Conservation (phyloP, 257 asterid species). For the Verbena officinalis region DNA sequence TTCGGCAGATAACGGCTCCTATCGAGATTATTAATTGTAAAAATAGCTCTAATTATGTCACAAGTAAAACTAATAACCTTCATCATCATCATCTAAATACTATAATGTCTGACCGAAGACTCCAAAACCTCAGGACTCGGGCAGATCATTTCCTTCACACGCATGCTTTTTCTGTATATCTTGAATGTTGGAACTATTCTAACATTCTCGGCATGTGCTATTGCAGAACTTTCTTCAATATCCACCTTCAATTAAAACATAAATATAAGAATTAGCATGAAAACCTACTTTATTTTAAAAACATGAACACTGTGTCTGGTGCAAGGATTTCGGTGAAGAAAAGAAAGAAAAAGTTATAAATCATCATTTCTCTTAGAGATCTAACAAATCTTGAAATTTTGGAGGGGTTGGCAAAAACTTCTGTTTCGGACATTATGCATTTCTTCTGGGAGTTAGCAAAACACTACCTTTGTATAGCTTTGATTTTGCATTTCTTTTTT, state of each 20-base stretch:
- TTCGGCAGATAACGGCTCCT: conserved; percentile 47
- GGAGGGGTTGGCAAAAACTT: no score
- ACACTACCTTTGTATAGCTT: no score
- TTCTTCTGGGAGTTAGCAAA: no score
- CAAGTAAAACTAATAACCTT: conserved; percentile 32
- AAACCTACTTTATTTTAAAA: neutral
- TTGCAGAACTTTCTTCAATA: conserved; percentile 55
- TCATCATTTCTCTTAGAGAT: no score
- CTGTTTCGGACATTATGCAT: no score
- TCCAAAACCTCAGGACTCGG: conserved; percentile 85
- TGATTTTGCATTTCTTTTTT: no score
- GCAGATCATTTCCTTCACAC: conserved; percentile 81
- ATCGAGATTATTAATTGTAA: conserved; percentile 50
- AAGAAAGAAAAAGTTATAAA: no score
- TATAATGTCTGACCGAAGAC: conserved; percentile 82
- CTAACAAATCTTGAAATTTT: no score
- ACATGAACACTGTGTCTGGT: no score
- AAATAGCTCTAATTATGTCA: conserved; percentile 43
- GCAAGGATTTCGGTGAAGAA: no score
- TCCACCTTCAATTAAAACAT: conserved; percentile 53
- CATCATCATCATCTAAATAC: conserved; percentile 34
- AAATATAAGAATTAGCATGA: neutral
- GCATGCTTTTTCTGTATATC: conserved; percentile 63
- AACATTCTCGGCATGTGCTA: conserved; percentile 72
- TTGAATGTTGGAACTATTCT: conserved; percentile 76